A percentile compares a stretch with the other conserved stretches of the same genome.
Conservation (phyloP, 768 basidiomycete species). For the Podaxis sp. region DNA sequence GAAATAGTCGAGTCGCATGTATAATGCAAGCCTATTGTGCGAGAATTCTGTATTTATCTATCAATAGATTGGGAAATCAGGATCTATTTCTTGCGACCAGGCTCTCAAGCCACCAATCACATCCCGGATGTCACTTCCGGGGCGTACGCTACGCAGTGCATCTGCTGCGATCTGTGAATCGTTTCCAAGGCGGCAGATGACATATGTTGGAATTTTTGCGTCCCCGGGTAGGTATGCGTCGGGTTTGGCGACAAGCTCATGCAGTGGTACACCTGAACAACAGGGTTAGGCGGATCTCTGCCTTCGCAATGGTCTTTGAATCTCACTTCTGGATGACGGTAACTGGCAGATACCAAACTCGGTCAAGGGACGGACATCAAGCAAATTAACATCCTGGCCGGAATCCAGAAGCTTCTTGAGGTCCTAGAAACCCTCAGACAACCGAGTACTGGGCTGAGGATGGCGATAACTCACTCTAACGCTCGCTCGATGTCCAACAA, state of each 20-base stretch:
- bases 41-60: slow-evolving; percentile 1
- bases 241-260: slow-evolving; percentile 60
- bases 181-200: slow-evolving; percentile 88
- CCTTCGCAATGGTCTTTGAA: not conserved
- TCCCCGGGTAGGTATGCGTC: slow-evolving; percentile 29
- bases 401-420: slow-evolving; percentile 35
- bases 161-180: slow-evolving; percentile 88
- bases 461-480: slow-evolving; percentile 31
- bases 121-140: slow-evolving; percentile 44
- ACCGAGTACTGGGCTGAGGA: not conserved
- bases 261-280: slow-evolving; percentile 68
- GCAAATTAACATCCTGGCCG: slow-evolving; percentile 31
- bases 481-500: slow-evolving; percentile 36
- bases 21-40: slow-evolving; percentile 2
- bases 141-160: slow-evolving; percentile 40
- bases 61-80: slow-evolving; percentile 77
- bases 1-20: slow-evolving; percentile 16
- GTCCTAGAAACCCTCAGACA: slow-evolving; percentile 32
- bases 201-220: slow-evolving; percentile 33
- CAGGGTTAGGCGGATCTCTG: not conserved
- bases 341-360: slow-evolving; percentile 89
- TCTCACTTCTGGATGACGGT: slow-evolving; percentile 68
- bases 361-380: slow-evolving; percentile 76
- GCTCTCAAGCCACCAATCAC: slow-evolving; percentile 78
- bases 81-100: slow-evolving; percentile 75